A percentile compares a stretch with the other conserved stretches of the same genome.
phyloP scores from a whole-genome alignment of 805 yeast species.

The Yarrowia sp. region DNA sequence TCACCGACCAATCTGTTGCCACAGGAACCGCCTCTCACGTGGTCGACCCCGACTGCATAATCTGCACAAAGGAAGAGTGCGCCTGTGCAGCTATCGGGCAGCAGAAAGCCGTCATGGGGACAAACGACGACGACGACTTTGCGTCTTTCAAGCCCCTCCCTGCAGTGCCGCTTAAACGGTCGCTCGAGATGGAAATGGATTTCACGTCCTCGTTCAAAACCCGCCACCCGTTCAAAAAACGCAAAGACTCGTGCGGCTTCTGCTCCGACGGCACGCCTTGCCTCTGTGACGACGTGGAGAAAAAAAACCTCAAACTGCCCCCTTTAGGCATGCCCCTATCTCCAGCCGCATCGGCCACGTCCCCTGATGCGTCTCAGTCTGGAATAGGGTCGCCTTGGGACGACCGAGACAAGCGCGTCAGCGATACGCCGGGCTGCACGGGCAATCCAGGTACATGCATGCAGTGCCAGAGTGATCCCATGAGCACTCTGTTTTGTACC shows the following conservation, averaged over 20 bases:
- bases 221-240: constrained; percentile 26
- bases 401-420: constrained; percentile 9
- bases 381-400: constrained; percentile 30
- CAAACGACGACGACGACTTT: constrained; percentile 23
- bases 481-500: constrained; percentile 84
- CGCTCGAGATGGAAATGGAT: constrained; percentile 49
- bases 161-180: constrained; percentile 13
- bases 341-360: constrained; percentile 30
- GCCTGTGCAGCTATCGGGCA: constrained; percentile 51
- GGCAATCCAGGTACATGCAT: constrained; percentile 86
- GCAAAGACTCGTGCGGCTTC: constrained; percentile 74
- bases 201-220: constrained; percentile 46
- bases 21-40: too few relatives aligned
- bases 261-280: constrained; percentile 92
- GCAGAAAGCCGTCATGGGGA: constrained; percentile 23
- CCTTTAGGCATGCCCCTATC: constrained; percentile 32
- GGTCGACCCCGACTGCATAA: constrained; percentile 51
- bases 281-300: constrained; percentile 74
- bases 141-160: constrained; percentile 17
- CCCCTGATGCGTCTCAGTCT: constrained; percentile 16
- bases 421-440: constrained; percentile 50
- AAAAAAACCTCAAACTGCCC: constrained; percentile 32
- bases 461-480: constrained; percentile 82
- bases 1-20: too few relatives aligned
- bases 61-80: constrained; percentile 68